Evolutionary conservation across 345 rosid species (phyloP).

Genomic region (Cochlearia excelsa): DNA sequence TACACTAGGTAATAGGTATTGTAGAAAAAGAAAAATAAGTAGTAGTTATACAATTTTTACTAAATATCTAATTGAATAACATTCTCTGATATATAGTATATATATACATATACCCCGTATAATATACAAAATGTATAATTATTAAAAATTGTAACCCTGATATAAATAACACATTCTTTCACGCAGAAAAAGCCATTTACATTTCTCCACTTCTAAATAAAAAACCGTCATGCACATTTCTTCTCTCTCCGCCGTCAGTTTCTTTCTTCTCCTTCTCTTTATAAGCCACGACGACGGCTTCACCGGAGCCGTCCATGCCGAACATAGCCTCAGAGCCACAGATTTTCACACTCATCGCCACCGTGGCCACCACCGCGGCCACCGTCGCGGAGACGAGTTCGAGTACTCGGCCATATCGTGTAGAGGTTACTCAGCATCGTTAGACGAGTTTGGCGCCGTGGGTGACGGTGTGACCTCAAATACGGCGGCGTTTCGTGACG

Average conservation of each 20-base stretch:
- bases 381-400: conserved; percentile 39
- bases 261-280: conserved; percentile 22
- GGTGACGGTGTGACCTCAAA: conserved; percentile 78
- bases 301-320: conserved; percentile 10
- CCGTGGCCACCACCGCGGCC: conserved; percentile 49
- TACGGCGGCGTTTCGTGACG: conserved; percentile 65
- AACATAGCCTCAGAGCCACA: conserved; percentile 21
- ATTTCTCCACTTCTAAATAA: conserved; percentile 4
- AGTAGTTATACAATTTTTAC: no score
- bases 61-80: conserved; percentile 1
- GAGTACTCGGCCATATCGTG: conserved; percentile 55
- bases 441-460: conserved; percentile 81
- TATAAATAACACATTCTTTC: conserved; percentile 19
- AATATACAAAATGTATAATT: no score
- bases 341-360: conserved; percentile 27
- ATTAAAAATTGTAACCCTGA: not conserved
- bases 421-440: conserved; percentile 65
- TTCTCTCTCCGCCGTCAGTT: conserved; percentile 24
- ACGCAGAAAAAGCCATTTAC: not conserved
- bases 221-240: conserved; percentile 22
- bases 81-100: not conserved
- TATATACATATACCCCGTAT: not conserved
- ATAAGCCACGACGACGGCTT: conserved; percentile 19
- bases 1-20: no score
- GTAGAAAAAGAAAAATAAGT: no score